These are phyloP conservation scores for Penicillium lagena DNA, from an alignment of 495 filamentous ascomycete species.

Conservation along the genomic window DNA sequence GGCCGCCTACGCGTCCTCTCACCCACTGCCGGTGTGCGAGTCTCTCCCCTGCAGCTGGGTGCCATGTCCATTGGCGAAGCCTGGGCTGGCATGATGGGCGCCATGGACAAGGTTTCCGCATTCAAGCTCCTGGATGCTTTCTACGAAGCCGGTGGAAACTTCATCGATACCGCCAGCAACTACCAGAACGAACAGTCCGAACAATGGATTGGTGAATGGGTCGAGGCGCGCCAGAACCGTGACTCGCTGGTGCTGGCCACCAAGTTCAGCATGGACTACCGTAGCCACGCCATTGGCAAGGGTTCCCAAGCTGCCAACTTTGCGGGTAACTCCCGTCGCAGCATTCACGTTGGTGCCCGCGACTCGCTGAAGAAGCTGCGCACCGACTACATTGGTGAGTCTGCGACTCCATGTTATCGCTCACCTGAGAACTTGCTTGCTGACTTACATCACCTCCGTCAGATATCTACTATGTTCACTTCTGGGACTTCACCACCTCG, in stretches of 20 bases:
- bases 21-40: constrained; percentile 47
- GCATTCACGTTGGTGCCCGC: constrained; percentile 44
- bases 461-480: constrained; percentile 30
- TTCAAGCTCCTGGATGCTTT: constrained; percentile 57
- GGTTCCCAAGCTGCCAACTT: constrained; percentile 35
- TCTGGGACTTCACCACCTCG: constrained; percentile 35
- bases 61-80: constrained; percentile 55
- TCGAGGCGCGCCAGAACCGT: constrained; percentile 34
- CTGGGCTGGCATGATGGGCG: constrained; percentile 43
- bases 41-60: constrained; percentile 55
- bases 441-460: no score
- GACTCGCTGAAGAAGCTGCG: constrained; percentile 51
- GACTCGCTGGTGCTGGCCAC: constrained; percentile 61
- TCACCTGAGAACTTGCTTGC: no score
- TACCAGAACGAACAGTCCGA: constrained; percentile 65
- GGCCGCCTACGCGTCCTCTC: constrained; percentile 50
- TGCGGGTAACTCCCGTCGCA: constrained; percentile 50
- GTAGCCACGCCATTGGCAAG: constrained; percentile 20
- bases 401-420: no score
- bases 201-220: constrained; percentile 65
- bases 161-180: constrained; percentile 61
- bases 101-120: constrained; percentile 46
- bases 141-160: constrained; percentile 58
- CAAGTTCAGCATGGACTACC: constrained; percentile 51
- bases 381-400: constrained; percentile 62